Evolutionary conservation across 78 protist species (phyloP).

Genomic region (Neovahlkampfia damariscottae): DNA sequence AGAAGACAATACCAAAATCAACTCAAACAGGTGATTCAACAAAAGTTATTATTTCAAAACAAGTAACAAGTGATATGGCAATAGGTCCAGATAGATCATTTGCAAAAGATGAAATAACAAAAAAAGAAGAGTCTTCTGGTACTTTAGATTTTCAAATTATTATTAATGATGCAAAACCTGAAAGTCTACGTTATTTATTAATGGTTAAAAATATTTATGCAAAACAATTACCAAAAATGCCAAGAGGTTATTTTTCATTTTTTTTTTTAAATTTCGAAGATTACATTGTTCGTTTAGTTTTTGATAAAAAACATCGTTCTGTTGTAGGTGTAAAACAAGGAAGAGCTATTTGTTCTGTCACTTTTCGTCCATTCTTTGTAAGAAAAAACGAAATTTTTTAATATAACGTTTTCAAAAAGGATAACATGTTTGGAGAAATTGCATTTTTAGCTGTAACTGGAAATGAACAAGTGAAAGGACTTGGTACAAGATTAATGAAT

Average conservation of each 20-base stretch:
- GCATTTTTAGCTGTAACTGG: slow-evolving; percentile 77
- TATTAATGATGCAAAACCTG: background rate
- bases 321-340: slow-evolving; percentile 11
- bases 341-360: slow-evolving; percentile 72
- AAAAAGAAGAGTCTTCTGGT: background rate
- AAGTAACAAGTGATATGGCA: too few species aligned
- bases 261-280: too few species aligned
- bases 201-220: background rate
- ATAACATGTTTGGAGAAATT: slow-evolving; percentile 72
- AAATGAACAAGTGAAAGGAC: slow-evolving; percentile 63
- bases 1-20: too few species aligned
- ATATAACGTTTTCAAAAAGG: too few species aligned
- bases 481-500: slow-evolving; percentile 79
- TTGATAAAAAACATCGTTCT: slow-evolving; percentile 15
- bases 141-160: background rate
- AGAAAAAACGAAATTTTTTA: too few species aligned
- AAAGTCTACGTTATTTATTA: background rate
- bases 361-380: slow-evolving; percentile 54
- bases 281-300: slow-evolving; percentile 66
- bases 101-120: background rate
- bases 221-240: slow-evolving; percentile 7
- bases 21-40: too few species aligned
- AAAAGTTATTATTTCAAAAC: too few species aligned
- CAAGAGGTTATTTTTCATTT: too few species aligned
- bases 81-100: background rate